Base-by-base conservation (phyloP, 768 basidiomycete species). In the Fomitopsis serialis region DNA sequence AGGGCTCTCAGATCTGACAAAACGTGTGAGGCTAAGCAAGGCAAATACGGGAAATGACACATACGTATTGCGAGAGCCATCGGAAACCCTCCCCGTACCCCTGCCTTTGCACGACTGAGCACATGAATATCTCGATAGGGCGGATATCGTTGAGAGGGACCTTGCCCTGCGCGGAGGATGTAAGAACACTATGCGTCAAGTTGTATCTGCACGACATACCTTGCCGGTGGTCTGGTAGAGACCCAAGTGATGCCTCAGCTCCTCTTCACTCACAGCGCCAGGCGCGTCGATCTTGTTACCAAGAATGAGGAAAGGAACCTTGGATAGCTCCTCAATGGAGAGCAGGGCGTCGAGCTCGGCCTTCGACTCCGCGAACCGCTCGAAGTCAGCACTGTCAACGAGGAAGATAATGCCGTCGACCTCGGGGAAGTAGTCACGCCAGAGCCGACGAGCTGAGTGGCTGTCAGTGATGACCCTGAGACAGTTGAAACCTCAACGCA, bases 221-320 rank as follows among this genome's bases (percentile, higher is more conserved):
- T 99, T 98, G 68, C 97, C 97, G 22, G 97, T 99, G n/a, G 97
- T 99, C 73, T 98, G 94, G 74, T 95, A 97, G 46, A 99, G 75
- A 15, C 97, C 97, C 42, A 99, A 79, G 58, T 93, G 83, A 65
- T 98, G 92, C 67, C 97, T 87, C 58, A 99, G 76, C 70, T 99
- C 94, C 66, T 99, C 96, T 72, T 99, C 97, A 57, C 89, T 92
- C 58, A 99, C 95, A 36, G 97, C 97, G 36, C 94, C 93, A 5
- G 88, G 84, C n/a, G 95, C 95, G 66, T 98, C 97, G 64, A 99
- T 99, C 83, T 99, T 98, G 81, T 99, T 99, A 42, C 97, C 97
- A 45, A 98, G 86, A 55, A 99, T 82, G 52, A 99, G 83, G 89
- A 99, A 98, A 43, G 97, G 97, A 32, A 99, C 96, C 71, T 92